Evolutionary conservation across 2,329 filamentous ascomycete species (phyloP), one percentile per base, ranked within the genome.

Genomic region (Pyrenophora tritici-repentis): DNA sequence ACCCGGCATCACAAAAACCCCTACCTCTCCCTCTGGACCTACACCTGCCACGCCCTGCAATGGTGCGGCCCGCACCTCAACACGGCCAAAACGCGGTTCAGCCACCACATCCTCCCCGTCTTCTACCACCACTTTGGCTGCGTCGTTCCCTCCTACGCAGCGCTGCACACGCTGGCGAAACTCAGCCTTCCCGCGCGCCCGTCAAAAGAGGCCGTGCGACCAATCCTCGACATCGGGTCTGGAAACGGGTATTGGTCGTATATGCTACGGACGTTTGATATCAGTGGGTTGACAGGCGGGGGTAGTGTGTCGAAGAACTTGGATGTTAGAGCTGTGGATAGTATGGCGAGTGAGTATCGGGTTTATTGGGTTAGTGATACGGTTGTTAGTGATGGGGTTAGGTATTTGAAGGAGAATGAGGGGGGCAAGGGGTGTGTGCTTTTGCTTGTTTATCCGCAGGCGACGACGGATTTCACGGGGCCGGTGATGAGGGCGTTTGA

Each of bases 51-150:
- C 22, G 79, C 79, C 53, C 77, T 91, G 6, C 82, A 87, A 72
- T 88, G 86, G 85, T 18, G 81, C 80, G 42, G 85, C 86, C 1
- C n/a, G n/a, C n/a, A n/a, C n/a, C n/a, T n/a, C n/a, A n/a, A n/a
- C n/a, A n/a, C n/a, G n/a, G n/a, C n/a, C n/a, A n/a, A n/a, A n/a
- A n/a, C n/a, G n/a, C n/a, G n/a, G n/a, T n/a, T n/a, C n/a, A n/a
- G n/a, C n/a, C n/a, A n/a, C 72, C 86, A 88, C 61, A 78, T 89
- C 6, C 79, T 91, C 7, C 88, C 88, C 2, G 77, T 91, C 14
- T 79, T 90, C 47, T 91, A 90, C 80, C 88, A 91, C 73, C 88
- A 91, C 72, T 91, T 91, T 70, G 87, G 87, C 42, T 91, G 88
- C 73, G 82, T 83, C 1, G 85, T 85, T 16, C 88, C 88, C 0